Base-by-base conservation (phyloP, 345 rosid genomes). In the Salix arbutifolia region DNA sequence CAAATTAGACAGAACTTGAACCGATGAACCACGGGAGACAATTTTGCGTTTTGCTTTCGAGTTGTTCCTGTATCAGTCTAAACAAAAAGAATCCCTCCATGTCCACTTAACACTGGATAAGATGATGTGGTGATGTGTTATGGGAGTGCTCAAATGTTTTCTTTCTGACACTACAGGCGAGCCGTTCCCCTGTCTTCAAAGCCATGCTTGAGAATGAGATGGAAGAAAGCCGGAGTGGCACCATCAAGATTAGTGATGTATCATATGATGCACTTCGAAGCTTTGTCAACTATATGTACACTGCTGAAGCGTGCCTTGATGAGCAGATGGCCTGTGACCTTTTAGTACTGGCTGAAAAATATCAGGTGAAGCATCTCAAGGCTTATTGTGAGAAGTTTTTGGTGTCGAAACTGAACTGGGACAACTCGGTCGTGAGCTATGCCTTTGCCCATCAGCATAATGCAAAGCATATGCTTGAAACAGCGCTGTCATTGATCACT, bases 181-280 rank as follows among this genome's bases (percentile, higher is more conserved):
- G 84, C 69, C 93, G 92, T 30, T 95, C 97, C 0, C 97, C 96
- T 0, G 94, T 95, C 56, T 93, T 95, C 68, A 88, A 86, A 84
- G 97, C 97, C 14, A 93, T 95, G 97, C 88, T 91, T 12, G 91
- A 88, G 83, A 93, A 91, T 65, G 97, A 91, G 83, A 95, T 89
- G 99, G 87, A 87, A 75, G 97, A 95, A 78, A 91, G 94, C 76
- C 85, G 82, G 23, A 92, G 97, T 25, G 97, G 97, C 33, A 91
- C 90, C 11, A 91, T 91, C 81, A 92, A 86, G 85, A 92, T 95
- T 69, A 82, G 81, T 21, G 94, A 92, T 37, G 90, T 85, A 8
- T 86, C 96, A 14, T 88, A 87, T 8, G 93, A 91, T 17, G 89
- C 93, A 5, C 93, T 92, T 42, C 90, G 86, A 4, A 70, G 89